Base-by-base conservation (phyloP, 805 yeast genomes). In the Spathaspora hagerdaliae region DNA sequence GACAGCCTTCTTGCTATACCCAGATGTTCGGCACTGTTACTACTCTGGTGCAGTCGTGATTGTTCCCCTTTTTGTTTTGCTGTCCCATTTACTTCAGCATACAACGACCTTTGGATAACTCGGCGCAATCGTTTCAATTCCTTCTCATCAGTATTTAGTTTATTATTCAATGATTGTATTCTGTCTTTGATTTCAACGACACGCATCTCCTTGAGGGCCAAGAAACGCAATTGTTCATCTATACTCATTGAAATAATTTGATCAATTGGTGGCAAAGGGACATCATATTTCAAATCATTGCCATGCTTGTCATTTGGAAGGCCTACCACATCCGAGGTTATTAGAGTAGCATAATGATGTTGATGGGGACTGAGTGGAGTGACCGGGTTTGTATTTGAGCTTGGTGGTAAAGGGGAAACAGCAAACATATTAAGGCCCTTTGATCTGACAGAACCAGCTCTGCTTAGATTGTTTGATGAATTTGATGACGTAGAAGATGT, bases 171-270 rank as follows among this genome's bases (percentile, higher is more conserved):
- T 19, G 67, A 73, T 37, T 73, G 74, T 26, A 83, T 73, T 39
- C 70, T 66, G 51, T 79, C 82, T 50, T 81, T 83, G 37, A 83
- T 61, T 52, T 85, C 90, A 41, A 85, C 74, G 27, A 85, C 67
- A 26, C 76, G 77, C 78, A 82, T 78, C 57, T 85, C 94, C 55
- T 83, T 85, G 36, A 79, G 66, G 0, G 92, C 92, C 38, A 85
- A 63, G 7, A 74, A 64, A 49, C 87, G 72, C 41, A 85, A 62
- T 41, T 82, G 77, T 5, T 75, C 78, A 46, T 79, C 80, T 6
- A 83, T 66, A 36, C 73, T 80, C 45, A 63, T 43, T 7, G 41
- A 43, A 7, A 46, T 41, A 11, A 70, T 55, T 39, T 62, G 63
- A 24, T 61, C 67, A 26, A 56, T 47, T 26, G 58, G 60, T 5